Conservation (phyloP, 495 filamentous ascomycete species). For the Hypoxylon fragiforme region DNA sequence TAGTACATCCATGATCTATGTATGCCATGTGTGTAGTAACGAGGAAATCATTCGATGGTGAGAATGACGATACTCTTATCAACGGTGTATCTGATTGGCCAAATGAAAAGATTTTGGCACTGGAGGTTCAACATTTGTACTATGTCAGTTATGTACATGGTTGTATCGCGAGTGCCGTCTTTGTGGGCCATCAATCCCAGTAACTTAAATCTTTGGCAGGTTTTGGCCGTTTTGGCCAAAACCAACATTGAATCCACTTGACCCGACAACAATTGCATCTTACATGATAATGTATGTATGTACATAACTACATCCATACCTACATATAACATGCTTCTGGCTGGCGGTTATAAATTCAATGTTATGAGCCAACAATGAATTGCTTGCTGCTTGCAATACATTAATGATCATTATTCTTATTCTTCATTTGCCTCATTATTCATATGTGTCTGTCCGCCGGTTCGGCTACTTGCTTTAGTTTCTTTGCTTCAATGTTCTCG, state of each 20-base stretch:
- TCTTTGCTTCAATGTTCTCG: constrained; percentile 21
- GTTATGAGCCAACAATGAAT: too few relatives aligned
- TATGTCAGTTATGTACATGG: not conserved
- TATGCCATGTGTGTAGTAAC: too few relatives aligned
- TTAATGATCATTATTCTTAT: too few relatives aligned
- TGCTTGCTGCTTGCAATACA: too few relatives aligned
- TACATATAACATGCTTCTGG: not conserved
- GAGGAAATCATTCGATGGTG: constrained; percentile 26
- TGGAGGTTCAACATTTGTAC: not conserved
- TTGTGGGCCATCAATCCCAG: not conserved
- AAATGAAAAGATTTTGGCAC: not conserved
- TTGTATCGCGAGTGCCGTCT: not conserved
- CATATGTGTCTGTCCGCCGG: constrained; percentile 6
- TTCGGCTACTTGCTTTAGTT: constrained; percentile 15
- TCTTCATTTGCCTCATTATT: too few relatives aligned
- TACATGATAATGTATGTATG: too few relatives aligned
- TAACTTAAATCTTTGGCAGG: too few relatives aligned
- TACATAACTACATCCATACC: not conserved
- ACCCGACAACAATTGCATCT: too few relatives aligned
- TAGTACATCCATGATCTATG: too few relatives aligned
- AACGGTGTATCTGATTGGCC: constrained; percentile 4
- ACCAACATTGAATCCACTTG: not conserved
- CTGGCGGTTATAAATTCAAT: too few relatives aligned
- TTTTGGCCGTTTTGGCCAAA: not conserved
- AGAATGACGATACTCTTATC: constrained; percentile 29